Evolutionary conservation across 768 basidiomycete genomes (phyloP), one percentile per base, ranked within the genome.

Genomic region (Cystobasidiopsis lactophilus): DNA sequence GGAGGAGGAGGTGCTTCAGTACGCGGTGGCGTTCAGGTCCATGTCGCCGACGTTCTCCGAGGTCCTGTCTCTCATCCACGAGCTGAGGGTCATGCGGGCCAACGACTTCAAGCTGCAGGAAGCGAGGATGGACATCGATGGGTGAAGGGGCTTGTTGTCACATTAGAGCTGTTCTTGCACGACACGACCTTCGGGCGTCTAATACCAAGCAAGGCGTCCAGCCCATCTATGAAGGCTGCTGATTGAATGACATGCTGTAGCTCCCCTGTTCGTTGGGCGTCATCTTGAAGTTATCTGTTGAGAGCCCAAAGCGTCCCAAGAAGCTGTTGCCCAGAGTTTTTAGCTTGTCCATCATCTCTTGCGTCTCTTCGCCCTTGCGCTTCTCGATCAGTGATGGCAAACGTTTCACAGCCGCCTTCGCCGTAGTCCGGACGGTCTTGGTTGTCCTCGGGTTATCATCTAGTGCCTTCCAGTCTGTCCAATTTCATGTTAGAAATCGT

Each of bases 231-330:
- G n/a, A n/a, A n/a, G n/a, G n/a, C n/a, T n/a, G n/a, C n/a, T n/a
- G n/a, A n/a, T 69, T 70, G 64, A 96, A 93, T 61, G 83, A 82
- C 75, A 96, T 77, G 0, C 81, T 82, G 69, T 95, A 96, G 0
- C 91, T 86, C n/a, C 91, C 91, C 5, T 80, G 84, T 47, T 62
- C 61, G 58, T 91, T 89, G 18, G 85, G 85, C 55, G 79, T 78
- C 62, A 98, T 85, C 68, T 96, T 82, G 74, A 96, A 96, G 69
- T 91, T 96, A 64, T 96, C 79, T 0, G 89, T 95, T 14, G 81
- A 86, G 57, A 96, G 66, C 18, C 93, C 91, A 63, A 96, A 96
- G 55, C 82, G 83, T 78, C 91, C 89, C 19, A 98, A 71, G 43
- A 98, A 70, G 52, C 73, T 82, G 64, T 98, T 86, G 1, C 91